These are phyloP conservation scores for Dentipellis sp. DNA, from an alignment of 768 basidiomycete species.

Conservation along the genomic window DNA sequence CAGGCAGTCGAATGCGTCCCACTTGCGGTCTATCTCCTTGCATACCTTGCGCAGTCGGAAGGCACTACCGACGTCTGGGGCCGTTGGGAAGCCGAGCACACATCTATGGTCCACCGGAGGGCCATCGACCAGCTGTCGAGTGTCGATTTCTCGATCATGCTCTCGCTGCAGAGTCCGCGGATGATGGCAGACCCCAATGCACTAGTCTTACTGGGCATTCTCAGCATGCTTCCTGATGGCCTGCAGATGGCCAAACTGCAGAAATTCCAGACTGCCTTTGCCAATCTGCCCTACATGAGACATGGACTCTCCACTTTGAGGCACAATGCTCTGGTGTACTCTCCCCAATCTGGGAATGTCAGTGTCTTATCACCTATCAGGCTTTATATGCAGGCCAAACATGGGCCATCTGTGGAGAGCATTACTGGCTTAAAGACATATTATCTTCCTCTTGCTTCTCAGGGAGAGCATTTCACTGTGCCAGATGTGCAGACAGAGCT, in stretches of 20 bases:
- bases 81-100: background rate
- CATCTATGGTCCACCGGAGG: background rate
- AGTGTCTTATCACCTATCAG: background rate
- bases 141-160: background rate
- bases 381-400: background rate
- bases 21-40: slow-evolving; percentile 1
- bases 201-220: background rate
- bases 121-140: background rate
- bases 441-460: background rate
- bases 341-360: background rate
- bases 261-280: background rate
- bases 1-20: background rate
- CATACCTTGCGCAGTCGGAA: slow-evolving; percentile 1
- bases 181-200: background rate
- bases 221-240: background rate
- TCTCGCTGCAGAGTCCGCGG: background rate
- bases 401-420: background rate
- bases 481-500: background rate
- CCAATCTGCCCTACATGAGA: background rate
- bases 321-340: background rate
- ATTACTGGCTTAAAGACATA: background rate
- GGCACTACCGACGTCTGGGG: background rate
- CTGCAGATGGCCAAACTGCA: background rate
- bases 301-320: background rate
- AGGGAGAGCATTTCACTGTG: background rate